Evolutionary conservation across 2,329 filamentous ascomycete genomes (phyloP), one percentile per base, ranked within the genome.

Genomic region (Stagonosporopsis chrysanthemi): DNA sequence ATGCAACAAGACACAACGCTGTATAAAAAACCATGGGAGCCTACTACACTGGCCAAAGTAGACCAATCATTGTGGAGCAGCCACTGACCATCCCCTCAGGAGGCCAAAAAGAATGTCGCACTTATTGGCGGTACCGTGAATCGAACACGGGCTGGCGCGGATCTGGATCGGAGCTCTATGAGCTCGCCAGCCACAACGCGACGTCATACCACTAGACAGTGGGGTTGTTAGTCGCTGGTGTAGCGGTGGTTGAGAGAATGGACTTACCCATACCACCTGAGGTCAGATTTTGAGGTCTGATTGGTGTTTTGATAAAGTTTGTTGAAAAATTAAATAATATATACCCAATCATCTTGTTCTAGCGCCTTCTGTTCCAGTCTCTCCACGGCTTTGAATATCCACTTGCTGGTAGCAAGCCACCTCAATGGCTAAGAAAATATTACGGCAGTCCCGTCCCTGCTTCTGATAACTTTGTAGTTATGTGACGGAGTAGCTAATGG

Each of bases 61-160:
- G n/a, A n/a, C n/a, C n/a, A n/a, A n/a, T n/a, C n/a, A n/a, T n/a
- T n/a, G n/a, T 11, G 28, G 28, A 29, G 24, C 7, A n/a, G n/a
- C 24, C 28, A 5, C 6, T 29, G 28, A 11, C 28, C 28, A 2
- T 7, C 11, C 28, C 4, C 4, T 11, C 6, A 29, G 6, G 8
- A 8, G 15, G 4, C 17, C 36, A 60, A 68, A 65, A 65, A 65
- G 22, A 36, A 38, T 54, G 52, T 63, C 58, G 59, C 60, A 49
- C 17, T n/a, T 22, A 46, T 60, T 68, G 66, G 64, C 64, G 63
- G 66, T 68, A 66, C 66, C 66, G 66, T 65, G 66, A 68, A 68
- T 68, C 66, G 65, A 69, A 67, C 66, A 66, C 66, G 67, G 66
- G 66, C 66, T 69, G 65, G 66, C 66, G 66, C 66, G 66, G 66